Base-by-base conservation (phyloP, 495 filamentous ascomycete genomes). In the Cladorrhinum samala region DNA sequence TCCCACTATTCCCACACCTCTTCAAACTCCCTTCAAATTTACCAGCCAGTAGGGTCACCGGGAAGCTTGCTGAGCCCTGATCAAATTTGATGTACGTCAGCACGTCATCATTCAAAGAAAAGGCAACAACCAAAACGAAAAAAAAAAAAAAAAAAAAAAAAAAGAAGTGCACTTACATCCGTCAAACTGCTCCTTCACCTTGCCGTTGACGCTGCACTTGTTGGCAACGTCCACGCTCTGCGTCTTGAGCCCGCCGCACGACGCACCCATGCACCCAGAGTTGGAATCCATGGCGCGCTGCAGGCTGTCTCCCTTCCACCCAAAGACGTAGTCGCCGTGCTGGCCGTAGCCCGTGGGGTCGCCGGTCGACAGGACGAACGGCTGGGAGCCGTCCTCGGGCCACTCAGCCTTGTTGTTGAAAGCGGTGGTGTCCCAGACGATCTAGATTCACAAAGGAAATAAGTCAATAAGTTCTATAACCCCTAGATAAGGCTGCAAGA, bases 241-340 rank as follows among this genome's bases (percentile, higher is more conserved):
- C 20, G 57, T 53, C 49, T 57, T 62, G 45, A 72, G 59, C 40
- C 62, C 46, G 21, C 52, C 58, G 68, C 75, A 77, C 25, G 60
- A 57, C 47, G 64, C 62, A 45, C 69, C 69, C 13, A 58, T 60
- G 62, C 75, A 78, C 25, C 65, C 55, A 42, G 66, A 33, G 11
- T 33, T 33, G 11, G 6, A 67, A 50, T 78, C 71, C 67, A 78
- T 67, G 20, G 75, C 75, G 7, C 60, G 54, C 68, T 73, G 73
- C 2, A 77, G 66, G 2, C 70, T 66, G 20, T 74, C 68, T 37
- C 65, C 73, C 53, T 76, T 64, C 73, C 75, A 77, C 11, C 69
- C 66, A 44, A 72, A 72, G 1, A 71, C 54, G 38, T 71, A 69
- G 52, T 72, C 68, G 6, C 69, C 69, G 57, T 72, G 68, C 27